phyloP scores from a whole-genome alignment of 306 rosid species.

The Lagenaria siceraria region DNA sequence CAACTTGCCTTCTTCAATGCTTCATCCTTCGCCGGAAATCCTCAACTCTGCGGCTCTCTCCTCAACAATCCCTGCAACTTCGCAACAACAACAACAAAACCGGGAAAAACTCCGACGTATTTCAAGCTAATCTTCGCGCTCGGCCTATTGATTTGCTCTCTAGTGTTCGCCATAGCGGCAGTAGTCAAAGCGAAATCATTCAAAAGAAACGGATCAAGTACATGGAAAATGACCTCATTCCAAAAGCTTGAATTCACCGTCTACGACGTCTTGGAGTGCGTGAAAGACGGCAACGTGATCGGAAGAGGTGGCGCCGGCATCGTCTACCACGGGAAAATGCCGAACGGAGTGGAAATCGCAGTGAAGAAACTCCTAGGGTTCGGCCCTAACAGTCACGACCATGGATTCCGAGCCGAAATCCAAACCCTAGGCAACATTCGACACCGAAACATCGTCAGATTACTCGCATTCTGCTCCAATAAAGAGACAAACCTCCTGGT shows the following conservation, averaged over 20 bases:
- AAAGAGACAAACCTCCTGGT: conserved; percentile 63
- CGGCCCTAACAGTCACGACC: conserved; percentile 56
- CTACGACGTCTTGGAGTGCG: conserved; percentile 59
- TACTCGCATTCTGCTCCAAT: conserved; percentile 73
- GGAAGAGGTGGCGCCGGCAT: conserved; percentile 93
- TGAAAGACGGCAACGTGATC: conserved; percentile 74
- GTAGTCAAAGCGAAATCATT: conserved; percentile 50
- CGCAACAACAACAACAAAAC: conserved; percentile 18
- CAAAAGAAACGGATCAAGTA: conserved; percentile 28
- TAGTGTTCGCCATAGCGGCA: conserved; percentile 55
- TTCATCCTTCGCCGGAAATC: conserved; percentile 68
- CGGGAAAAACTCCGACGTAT: conserved; percentile 18
- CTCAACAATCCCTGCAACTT: conserved; percentile 68
- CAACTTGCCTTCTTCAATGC: conserved; percentile 73
- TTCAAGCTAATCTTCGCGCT: conserved; percentile 65
- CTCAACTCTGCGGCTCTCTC: conserved; percentile 56
- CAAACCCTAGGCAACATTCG: conserved; percentile 78
- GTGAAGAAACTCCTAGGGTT: conserved; percentile 67
- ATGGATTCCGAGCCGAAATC: conserved; percentile 73
- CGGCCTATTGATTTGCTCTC: conserved; percentile 54
- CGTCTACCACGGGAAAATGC: conserved; percentile 89
- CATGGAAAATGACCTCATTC: conserved; percentile 75
- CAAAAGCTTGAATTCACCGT: conserved; percentile 62
- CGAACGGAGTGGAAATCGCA: conserved; percentile 65
- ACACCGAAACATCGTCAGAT: conserved; percentile 72